Conservation (phyloP, 257 asterid genomes). For the Echites panduratus region DNA sequence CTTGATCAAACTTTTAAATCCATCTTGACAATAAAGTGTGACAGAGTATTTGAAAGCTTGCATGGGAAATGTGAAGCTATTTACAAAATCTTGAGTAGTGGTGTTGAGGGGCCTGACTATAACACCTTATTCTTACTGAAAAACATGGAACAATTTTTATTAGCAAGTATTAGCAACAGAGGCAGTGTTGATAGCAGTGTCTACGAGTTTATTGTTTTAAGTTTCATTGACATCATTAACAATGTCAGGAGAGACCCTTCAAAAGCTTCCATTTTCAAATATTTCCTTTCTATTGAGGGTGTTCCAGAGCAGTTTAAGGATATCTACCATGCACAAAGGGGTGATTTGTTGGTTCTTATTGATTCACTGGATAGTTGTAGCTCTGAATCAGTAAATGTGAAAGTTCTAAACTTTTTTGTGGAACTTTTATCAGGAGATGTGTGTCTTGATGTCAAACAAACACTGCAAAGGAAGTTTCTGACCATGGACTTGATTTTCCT, state of each 20-base stretch:
- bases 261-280: slow-evolving; percentile 37
- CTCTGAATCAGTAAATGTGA: slow-evolving; percentile 68
- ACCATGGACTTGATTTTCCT: slow-evolving; percentile 56
- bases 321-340: slow-evolving; percentile 51
- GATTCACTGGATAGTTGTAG: slow-evolving; percentile 65
- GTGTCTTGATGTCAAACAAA: slow-evolving; percentile 47
- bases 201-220: slow-evolving; percentile 54
- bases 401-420: slow-evolving; percentile 73
- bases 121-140: slow-evolving; percentile 61
- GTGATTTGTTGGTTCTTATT: slow-evolving; percentile 68
- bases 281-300: slow-evolving; percentile 56
- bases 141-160: slow-evolving; percentile 63
- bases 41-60: slow-evolving; percentile 66
- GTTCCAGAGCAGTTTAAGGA: slow-evolving; percentile 40
- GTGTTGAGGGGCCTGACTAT: slow-evolving; percentile 56
- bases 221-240: slow-evolving; percentile 56
- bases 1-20: slow-evolving; percentile 59
- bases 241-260: slow-evolving; percentile 58
- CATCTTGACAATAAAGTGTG: slow-evolving; percentile 60
- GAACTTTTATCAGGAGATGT: slow-evolving; percentile 62
- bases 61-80: slow-evolving; percentile 60
- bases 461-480: slow-evolving; percentile 64
- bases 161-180: slow-evolving; percentile 35
- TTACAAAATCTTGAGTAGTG: slow-evolving; percentile 52
- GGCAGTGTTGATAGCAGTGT: slow-evolving; percentile 49